Evolutionary conservation across 805 yeast species (phyloP).

Genomic region (Nakazawaea holstii): DNA sequence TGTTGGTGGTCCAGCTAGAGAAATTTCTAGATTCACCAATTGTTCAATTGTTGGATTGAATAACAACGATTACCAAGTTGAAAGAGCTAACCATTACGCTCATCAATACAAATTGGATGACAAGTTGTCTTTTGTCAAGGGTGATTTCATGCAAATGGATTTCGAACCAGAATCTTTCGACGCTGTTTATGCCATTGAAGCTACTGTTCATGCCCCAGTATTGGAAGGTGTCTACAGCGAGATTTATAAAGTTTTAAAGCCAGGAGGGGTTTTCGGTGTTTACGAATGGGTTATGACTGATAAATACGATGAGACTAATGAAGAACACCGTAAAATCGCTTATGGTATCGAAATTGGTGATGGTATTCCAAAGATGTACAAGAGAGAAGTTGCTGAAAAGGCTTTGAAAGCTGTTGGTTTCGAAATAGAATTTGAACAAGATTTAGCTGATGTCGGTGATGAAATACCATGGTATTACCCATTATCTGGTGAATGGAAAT

Average conservation of each 20-base stretch:
- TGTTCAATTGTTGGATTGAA: slow-evolving; percentile 85
- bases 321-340: slow-evolving; percentile 88
- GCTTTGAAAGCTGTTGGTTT: slow-evolving; percentile 88
- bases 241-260: slow-evolving; percentile 91
- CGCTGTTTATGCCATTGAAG: slow-evolving; percentile 97
- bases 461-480: slow-evolving; percentile 98
- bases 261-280: slow-evolving; percentile 97
- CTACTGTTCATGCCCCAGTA: slow-evolving; percentile 96
- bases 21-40: slow-evolving; percentile 87
- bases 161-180: slow-evolving; percentile 87
- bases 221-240: slow-evolving; percentile 94
- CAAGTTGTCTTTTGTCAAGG: slow-evolving; percentile 83
- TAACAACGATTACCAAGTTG: slow-evolving; percentile 96
- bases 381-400: slow-evolving; percentile 75
- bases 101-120: slow-evolving; percentile 56
- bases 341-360: slow-evolving; percentile 98
- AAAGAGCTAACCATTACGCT: slow-evolving; percentile 83
- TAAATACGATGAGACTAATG: slow-evolving; percentile 77
- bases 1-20: slow-evolving; percentile 99
- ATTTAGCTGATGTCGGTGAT: slow-evolving; percentile 78
- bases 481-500: slow-evolving; percentile 88
- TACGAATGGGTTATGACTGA: slow-evolving; percentile 99
- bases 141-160: slow-evolving; percentile 99
- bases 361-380: slow-evolving; percentile 97
- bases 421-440: slow-evolving; percentile 67